Percentiles rank a stretch among this genome's conserved stretches.
phyloP scores from a whole-genome alignment of 495 filamentous ascomycete genomes.

The Podospora australis region DNA sequence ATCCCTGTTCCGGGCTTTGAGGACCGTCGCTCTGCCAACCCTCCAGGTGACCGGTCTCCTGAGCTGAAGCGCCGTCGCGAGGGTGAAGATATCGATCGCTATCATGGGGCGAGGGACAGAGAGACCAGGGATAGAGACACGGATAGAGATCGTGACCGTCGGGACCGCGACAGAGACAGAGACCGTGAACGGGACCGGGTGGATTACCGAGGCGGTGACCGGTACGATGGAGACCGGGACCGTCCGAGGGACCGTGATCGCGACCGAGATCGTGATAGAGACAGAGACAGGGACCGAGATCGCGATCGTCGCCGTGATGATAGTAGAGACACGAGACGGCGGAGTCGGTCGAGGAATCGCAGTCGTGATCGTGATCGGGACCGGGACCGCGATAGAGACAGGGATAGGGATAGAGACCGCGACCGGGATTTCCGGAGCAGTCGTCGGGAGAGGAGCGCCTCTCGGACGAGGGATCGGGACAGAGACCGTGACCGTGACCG shows the following conservation, averaged over 20 bases:
- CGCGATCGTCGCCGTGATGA: conserved; percentile 15
- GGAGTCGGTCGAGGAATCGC: conserved; percentile 5
- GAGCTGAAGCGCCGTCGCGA: conserved; percentile 38
- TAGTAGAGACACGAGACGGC: not conserved
- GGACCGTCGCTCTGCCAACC: conserved; percentile 28
- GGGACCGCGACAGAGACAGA: conserved; percentile 15
- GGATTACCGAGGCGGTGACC: conserved; percentile 31
- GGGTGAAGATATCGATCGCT: conserved; percentile 40
- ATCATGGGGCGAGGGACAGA: conserved; percentile 31
- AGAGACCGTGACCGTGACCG: not conserved
- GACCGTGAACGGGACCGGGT: conserved; percentile 17
- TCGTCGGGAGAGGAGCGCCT: conserved; percentile 9
- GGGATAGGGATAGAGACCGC: conserved; percentile 9
- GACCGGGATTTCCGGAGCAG: conserved; percentile 15
- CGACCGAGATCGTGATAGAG: conserved; percentile 33
- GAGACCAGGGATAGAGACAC: conserved; percentile 25
- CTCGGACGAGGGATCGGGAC: conserved; percentile 2
- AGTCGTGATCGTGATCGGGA: conserved; percentile 12
- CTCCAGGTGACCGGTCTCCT: conserved; percentile 41
- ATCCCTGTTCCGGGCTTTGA: conserved; percentile 41
- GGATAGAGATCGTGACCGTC: conserved; percentile 13
- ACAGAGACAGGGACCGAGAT: conserved; percentile 23
- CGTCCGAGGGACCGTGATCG: conserved; percentile 19
- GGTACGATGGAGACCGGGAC: conserved; percentile 15
- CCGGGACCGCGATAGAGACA: conserved; percentile 4